Evolutionary conservation across 306 rosid species (phyloP), one percentile per base, ranked within the genome.

Genomic region (Purshia tridentata): DNA sequence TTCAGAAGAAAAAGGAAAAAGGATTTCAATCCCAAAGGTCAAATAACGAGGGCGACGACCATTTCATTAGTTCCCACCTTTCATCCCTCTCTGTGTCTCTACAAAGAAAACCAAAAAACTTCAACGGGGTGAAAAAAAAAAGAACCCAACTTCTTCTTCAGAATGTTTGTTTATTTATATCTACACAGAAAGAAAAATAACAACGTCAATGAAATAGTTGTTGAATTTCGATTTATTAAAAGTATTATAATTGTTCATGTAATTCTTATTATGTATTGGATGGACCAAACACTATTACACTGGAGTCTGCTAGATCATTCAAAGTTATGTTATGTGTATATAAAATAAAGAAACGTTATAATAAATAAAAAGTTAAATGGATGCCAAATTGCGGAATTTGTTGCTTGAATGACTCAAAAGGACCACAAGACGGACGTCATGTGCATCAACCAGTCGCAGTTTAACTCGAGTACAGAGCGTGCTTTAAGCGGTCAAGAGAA

Each of bases 11-110:
- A 37, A 42, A 4, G 4, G 63, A 40, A 9, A 37, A 45, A 29
- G 35, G 35, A 29, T 29, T 29, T 29, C 11, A n/a, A 69, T 41
- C 6, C 12, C 8, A n/a, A 56, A 23, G 76, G 84, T 86, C 88
- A 84, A 82, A 81, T 2, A 85, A 82, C 12, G 78, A 77, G 16
- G 83, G 78, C 84, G 50, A 69, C 41, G 76, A 82, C 65, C 35
- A 72, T 76, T 74, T 49, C 29, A 4, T 18, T 58, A 49, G 59
- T 62, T 29, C 54, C 69, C 46, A 73, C 77, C 76, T 55, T 53
- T 54, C 45, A 56, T 15, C 19, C 15, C 35, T 9, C 45, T n/a
- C 67, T 61, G 40, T 70, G 47, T 23, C 23, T 61, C 58, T 57
- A 60, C 63, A 60, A 65, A 70, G 22, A 60, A 20, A 20, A 16